Conservation (phyloP, 2,329 filamentous ascomycete species). For the Fusarium sp. region DNA sequence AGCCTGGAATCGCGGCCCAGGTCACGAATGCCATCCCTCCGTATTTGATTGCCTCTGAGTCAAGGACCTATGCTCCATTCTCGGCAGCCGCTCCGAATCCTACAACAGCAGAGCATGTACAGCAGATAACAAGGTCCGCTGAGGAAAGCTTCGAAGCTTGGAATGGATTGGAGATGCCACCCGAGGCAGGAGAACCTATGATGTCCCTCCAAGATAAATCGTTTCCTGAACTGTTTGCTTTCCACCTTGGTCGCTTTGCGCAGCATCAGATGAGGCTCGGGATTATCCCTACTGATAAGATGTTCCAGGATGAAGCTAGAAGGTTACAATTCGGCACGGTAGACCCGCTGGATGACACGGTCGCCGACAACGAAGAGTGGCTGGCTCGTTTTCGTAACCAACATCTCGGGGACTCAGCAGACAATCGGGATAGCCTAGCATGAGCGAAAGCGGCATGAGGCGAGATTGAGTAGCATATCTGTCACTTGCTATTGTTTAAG, state of each 20-base stretch:
- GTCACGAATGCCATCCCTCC: slow-evolving; percentile 14
- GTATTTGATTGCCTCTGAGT: neutral
- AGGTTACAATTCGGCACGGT: neutral
- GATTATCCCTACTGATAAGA: slow-evolving; percentile 33
- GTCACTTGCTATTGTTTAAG: no score
- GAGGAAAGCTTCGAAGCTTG: neutral
- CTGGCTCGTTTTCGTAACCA: no score
- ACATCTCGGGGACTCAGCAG: no score
- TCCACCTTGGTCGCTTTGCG: slow-evolving; percentile 34
- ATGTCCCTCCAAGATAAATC: neutral
- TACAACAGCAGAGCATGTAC: slow-evolving; percentile 24
- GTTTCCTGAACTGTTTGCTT: slow-evolving; percentile 16
- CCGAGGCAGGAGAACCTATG: neutral
- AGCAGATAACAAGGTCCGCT: slow-evolving; percentile 6
- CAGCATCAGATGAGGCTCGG: slow-evolving; percentile 21
- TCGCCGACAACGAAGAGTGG: no score
- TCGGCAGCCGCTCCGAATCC: slow-evolving; percentile 32
- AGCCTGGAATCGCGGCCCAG: slow-evolving; percentile 19
- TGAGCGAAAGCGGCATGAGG: no score
- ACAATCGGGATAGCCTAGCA: no score
- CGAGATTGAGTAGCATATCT: no score
- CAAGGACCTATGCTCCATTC: slow-evolving; percentile 29
- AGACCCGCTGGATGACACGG: no score
- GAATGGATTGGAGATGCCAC: neutral
- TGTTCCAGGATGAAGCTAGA: slow-evolving; percentile 25